Evolutionary conservation across 805 yeast genomes (phyloP).

Genomic region (Wickerhamiella occidentalis): DNA sequence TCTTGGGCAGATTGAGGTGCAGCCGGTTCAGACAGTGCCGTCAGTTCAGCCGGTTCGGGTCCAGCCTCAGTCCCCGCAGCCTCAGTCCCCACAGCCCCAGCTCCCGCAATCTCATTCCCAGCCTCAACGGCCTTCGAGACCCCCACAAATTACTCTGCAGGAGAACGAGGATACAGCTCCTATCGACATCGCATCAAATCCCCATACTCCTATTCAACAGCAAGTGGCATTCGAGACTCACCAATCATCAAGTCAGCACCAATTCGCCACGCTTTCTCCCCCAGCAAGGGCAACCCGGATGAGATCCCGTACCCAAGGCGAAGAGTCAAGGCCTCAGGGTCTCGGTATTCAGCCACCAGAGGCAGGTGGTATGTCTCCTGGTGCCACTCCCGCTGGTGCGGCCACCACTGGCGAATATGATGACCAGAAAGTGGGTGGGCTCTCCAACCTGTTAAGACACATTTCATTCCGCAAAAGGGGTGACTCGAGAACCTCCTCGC

Average conservation of each 20-base stretch:
- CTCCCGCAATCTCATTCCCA: too few species aligned
- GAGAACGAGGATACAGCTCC: background rate
- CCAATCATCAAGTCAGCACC: background rate
- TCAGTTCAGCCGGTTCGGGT: background rate
- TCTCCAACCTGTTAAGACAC: conserved; percentile 17
- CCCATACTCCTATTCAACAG: background rate
- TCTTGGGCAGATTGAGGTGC: conserved; percentile 30
- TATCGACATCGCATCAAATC: background rate
- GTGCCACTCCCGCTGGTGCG: too few species aligned
- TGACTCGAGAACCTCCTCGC: conserved; percentile 1
- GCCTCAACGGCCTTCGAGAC: background rate
- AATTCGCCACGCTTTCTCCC: background rate
- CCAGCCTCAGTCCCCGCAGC: background rate
- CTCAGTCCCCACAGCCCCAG: background rate
- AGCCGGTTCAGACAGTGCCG: too few species aligned
- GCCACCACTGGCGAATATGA: background rate
- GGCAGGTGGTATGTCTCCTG: background rate
- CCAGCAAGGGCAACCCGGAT: background rate
- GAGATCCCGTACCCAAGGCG: conserved; percentile 9
- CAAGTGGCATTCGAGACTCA: background rate
- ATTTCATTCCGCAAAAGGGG: conserved; percentile 17
- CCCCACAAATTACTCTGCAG: conserved; percentile 3
- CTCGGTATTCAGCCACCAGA: conserved; percentile 3
- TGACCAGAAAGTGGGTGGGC: background rate
- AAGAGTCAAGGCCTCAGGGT: conserved; percentile 4